These are phyloP conservation scores for Microstegium vimineum DNA, from an alignment of 176 grass and related monocot genomes.

Conservation along the genomic window DNA sequence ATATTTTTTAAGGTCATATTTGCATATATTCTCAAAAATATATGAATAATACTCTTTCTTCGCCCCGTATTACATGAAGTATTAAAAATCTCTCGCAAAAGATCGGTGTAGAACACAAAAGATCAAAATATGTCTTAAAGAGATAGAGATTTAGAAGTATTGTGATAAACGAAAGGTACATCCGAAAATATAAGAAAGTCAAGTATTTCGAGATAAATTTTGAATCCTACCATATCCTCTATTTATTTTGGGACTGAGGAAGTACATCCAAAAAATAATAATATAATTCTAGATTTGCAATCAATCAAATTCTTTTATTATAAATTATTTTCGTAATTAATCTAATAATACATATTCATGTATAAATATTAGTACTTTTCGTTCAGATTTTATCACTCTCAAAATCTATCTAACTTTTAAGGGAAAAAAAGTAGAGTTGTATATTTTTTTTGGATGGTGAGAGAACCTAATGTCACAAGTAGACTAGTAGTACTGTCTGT, in stretches of 20 bases:
- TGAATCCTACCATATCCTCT: not conserved
- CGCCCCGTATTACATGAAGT: too few relatives aligned
- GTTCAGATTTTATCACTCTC: not conserved
- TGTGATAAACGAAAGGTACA: too few relatives aligned
- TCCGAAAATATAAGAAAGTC: not conserved
- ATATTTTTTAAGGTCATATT: not conserved
- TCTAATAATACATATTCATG: not conserved
- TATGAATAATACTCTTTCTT: too few relatives aligned
- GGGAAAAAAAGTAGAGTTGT: not conserved
- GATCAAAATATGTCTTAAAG: too few relatives aligned
- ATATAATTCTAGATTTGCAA: not conserved
- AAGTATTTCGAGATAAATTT: not conserved
- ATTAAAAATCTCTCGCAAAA: too few relatives aligned
- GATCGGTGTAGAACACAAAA: too few relatives aligned
- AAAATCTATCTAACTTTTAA: not conserved
- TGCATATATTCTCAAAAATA: not conserved
- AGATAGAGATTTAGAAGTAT: not conserved
- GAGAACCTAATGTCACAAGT: too few relatives aligned
- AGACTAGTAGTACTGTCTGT: not conserved
- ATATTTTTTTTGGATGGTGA: not conserved
- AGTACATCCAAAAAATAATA: not conserved
- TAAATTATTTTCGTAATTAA: not conserved
- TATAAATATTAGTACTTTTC: not conserved
- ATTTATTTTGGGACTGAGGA: not conserved
- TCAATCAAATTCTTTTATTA: not conserved